Evolutionary conservation across 2,329 filamentous ascomycete genomes (phyloP).

Genomic region (Gliomastix tumulicola): DNA sequence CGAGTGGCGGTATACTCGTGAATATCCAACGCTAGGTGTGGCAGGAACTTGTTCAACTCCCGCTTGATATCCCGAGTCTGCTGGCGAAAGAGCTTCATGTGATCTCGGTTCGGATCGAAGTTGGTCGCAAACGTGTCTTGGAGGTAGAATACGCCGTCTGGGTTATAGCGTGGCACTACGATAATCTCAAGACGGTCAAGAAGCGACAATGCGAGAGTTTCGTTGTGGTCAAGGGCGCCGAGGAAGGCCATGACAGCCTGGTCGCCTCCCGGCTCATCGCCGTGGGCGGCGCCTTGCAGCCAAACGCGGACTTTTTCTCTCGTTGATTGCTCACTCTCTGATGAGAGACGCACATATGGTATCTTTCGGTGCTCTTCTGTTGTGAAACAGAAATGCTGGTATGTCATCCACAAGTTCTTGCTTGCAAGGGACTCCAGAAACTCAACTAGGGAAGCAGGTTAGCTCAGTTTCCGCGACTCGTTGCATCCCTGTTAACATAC

Average conservation of each 20-base stretch:
- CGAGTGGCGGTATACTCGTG: slow-evolving; percentile 18
- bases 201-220: slow-evolving; percentile 16
- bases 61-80: slow-evolving; percentile 20
- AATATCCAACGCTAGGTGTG: slow-evolving; percentile 19
- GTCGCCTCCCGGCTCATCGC: slow-evolving; percentile 22
- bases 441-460: no score
- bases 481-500: no score
- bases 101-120: slow-evolving; percentile 23
- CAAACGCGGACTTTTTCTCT: slow-evolving; percentile 19
- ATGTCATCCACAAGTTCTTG: slow-evolving; percentile 14
- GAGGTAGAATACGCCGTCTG: slow-evolving; percentile 22
- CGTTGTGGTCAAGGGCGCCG: slow-evolving; percentile 18
- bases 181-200: slow-evolving; percentile 18
- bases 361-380: slow-evolving; percentile 14
- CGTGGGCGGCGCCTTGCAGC: slow-evolving; percentile 15
- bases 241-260: slow-evolving; percentile 18
- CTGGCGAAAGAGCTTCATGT: slow-evolving; percentile 19
- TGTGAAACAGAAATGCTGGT: slow-evolving; percentile 9
- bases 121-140: slow-evolving; percentile 16
- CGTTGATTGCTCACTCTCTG: neutral
- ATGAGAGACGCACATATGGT: slow-evolving; percentile 11
- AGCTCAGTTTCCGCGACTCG: no score
- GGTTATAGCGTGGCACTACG: slow-evolving; percentile 21
- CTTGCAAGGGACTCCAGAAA: slow-evolving; percentile 11
- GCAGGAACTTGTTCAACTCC: slow-evolving; percentile 14